These are phyloP conservation scores for Platismatia glauca DNA, from an alignment of 495 filamentous ascomycete genomes.

Conservation along the genomic window DNA sequence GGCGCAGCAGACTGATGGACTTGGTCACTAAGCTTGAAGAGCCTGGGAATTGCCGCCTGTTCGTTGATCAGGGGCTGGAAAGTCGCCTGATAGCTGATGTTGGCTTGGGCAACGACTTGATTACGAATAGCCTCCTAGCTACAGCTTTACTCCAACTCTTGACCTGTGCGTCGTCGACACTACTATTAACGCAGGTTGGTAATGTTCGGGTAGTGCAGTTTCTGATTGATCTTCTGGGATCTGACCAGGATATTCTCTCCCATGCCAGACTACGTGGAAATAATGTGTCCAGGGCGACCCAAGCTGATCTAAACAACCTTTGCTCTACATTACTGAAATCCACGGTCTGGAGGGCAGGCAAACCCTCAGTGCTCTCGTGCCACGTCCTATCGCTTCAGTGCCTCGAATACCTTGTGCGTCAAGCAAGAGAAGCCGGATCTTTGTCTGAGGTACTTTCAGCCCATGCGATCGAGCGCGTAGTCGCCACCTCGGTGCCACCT, in stretches of 20 bases:
- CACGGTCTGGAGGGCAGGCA: slow-evolving; percentile 47
- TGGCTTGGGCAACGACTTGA: slow-evolving; percentile 27
- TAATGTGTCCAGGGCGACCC: slow-evolving; percentile 60
- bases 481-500: slow-evolving; percentile 35
- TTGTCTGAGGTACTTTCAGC: slow-evolving; percentile 43
- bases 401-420: slow-evolving; percentile 51
- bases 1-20: slow-evolving; percentile 52
- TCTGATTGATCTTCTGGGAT: slow-evolving; percentile 44
- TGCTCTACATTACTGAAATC: slow-evolving; percentile 39
- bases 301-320: slow-evolving; percentile 44
- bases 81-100: slow-evolving; percentile 47
- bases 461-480: slow-evolving; percentile 41
- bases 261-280: slow-evolving; percentile 52
- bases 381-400: slow-evolving; percentile 55
- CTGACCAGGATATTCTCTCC: slow-evolving; percentile 41
- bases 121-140: slow-evolving; percentile 30
- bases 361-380: slow-evolving; percentile 47
- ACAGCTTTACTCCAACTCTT: slow-evolving; percentile 36
- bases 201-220: slow-evolving; percentile 41
- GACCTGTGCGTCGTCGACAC: slow-evolving; percentile 38
- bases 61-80: slow-evolving; percentile 67
- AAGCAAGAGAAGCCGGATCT: slow-evolving; percentile 41
- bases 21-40: slow-evolving; percentile 66
- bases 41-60: slow-evolving; percentile 55
- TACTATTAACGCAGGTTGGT: slow-evolving; percentile 43